Evolutionary conservation across 228 moss, liverwort and hornwort genomes (phyloP), one percentile per base, ranked within the genome.

Genomic region (Sphagnum magellanicum): DNA sequence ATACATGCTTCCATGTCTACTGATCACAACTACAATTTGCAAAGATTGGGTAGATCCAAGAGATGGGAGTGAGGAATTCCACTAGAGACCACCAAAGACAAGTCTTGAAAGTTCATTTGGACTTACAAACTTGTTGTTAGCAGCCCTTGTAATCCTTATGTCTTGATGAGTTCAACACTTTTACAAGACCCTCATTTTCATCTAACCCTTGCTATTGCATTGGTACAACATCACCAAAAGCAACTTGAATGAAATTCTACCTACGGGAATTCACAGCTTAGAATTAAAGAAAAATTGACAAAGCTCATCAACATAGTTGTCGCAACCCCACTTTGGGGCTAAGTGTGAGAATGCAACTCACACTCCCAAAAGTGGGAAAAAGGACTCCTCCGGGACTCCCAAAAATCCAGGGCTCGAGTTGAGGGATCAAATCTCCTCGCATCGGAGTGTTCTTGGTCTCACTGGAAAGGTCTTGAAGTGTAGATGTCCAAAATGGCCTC

Each of bases 1-100:
- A 76, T 71, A 71, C 51, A 13, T 55, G 32, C 61, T 16, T 59
- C 67, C 8, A 61, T n/a, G 49, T 70, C 52, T 51, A n/a, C n/a
- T n/a, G n/a, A n/a, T n/a, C n/a, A n/a, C n/a, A n/a, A n/a, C n/a
- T n/a, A n/a, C n/a, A n/a, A n/a, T n/a, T n/a, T n/a, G n/a, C n/a
- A n/a, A n/a, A n/a, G n/a, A n/a, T 52, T 14, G 67, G 48, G 13
- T 52, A 59, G 11, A 51, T 49, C 4, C 59, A 62, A 57, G 4
- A 55, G 59, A 63, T 15, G 6, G 59, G 14, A 50, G n/a, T 48
- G 65, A 16, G 6, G 48, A 48, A 11, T 12, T 32, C 46, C 48
- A 10, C 8, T 61, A 8, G 8, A 16, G n/a, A 61, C 9, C 6
- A 49, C 12, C 47, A 47, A 64, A 9, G 49, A 64, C 47, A 48